Evolutionary conservation across 2,329 filamentous ascomycete species (phyloP), one percentile per base, ranked within the genome.

Genomic region (Clonostachys solani): DNA sequence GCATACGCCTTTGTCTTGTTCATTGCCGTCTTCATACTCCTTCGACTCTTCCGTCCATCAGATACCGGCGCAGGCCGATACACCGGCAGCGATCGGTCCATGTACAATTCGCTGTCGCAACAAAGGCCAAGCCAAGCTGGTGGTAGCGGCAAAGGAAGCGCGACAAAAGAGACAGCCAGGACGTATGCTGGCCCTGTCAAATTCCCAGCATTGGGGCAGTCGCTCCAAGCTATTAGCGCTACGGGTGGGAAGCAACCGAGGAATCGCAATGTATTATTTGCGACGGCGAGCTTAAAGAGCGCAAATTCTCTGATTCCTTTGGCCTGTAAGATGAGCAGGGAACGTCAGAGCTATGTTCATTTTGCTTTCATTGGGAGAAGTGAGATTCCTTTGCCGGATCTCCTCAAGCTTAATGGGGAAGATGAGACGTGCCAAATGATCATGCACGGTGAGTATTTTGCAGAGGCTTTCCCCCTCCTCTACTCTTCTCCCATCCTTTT

Each of bases 361-460:
- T 86, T 95, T 60, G 86, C 81, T 0, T 67, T 97, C 5, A 78
- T 95, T 68, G 86, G 91, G 44, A 78, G 86, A 49, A 86, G 84
- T 50, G 78, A 84, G 12, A 78, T 96, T 44, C 70, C 80, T 0
- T 65, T 95, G 44, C 75, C 83, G 13, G 80, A 87, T 34, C 72
- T 97, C 33, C 75, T 85, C 55, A 73, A 81, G 45, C 74, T 96
- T 49, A 96, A 96, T 63, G 89, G 90, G 33, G 77, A 96, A n/a
- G 78, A 82, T 42, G 72, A 29, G n/a, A 36, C n/a, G 3, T 97
- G 94, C 64, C 76, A 80, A 16, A 73, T 95, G 37, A 70, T 75
- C 44, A 72, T 79, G 44, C 77, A 84, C 50, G 79, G 80, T 76
- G 83, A 51, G 78, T 79, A 29, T 10, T 29, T 29, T 29, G 23